phyloP scores from a whole-genome alignment of 23 red algal species.

The Pyropia yezoensis region DNA sequence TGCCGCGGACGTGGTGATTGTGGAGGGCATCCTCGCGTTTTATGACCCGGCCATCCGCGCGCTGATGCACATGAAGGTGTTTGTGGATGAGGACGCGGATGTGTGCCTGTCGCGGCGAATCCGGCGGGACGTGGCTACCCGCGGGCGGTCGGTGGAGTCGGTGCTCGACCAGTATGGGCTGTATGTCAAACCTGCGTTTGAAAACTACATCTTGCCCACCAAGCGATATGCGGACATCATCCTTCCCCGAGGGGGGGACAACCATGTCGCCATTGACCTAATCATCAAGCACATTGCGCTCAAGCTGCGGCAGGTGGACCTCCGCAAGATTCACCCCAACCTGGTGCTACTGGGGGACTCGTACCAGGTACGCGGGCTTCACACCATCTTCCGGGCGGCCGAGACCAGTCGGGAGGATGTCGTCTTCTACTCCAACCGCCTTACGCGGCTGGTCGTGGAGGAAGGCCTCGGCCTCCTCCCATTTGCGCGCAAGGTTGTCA shows the following conservation, averaged over 20 bases:
- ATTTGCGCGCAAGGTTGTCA: conserved; percentile 66
- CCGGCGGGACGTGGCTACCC: conserved; percentile 40
- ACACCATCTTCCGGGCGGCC: conserved; percentile 68
- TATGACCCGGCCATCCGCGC: conserved; percentile 68
- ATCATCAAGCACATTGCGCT: conserved; percentile 92
- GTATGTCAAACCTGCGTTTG: conserved; percentile 90
- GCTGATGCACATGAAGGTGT: conserved; percentile 98
- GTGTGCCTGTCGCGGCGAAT: conserved; percentile 85
- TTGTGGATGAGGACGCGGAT: conserved; percentile 98
- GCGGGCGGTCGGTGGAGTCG: conserved; percentile 62
- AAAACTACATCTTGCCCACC: conserved; percentile 78
- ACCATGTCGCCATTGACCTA: conserved; percentile 90
- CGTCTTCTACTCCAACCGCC: conserved; percentile 92
- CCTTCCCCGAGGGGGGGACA: conserved; percentile 85
- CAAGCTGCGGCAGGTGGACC: conserved; percentile 76
- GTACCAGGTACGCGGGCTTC: conserved; percentile 77
- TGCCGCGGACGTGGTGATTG: conserved; percentile 87
- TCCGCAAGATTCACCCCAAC: conserved; percentile 78
- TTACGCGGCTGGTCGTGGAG: conserved; percentile 88
- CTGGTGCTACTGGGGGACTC: conserved; percentile 72
- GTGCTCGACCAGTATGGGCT: conserved; percentile 83
- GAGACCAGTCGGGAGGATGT: conserved; percentile 70
- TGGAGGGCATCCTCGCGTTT: conserved; percentile 95
- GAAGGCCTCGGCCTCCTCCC: conserved; percentile 80
- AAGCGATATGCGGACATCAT: conserved; percentile 98